Base-by-base conservation (phyloP, 352 stramenopile genomes). In the Phytopythium delawarense region DNA sequence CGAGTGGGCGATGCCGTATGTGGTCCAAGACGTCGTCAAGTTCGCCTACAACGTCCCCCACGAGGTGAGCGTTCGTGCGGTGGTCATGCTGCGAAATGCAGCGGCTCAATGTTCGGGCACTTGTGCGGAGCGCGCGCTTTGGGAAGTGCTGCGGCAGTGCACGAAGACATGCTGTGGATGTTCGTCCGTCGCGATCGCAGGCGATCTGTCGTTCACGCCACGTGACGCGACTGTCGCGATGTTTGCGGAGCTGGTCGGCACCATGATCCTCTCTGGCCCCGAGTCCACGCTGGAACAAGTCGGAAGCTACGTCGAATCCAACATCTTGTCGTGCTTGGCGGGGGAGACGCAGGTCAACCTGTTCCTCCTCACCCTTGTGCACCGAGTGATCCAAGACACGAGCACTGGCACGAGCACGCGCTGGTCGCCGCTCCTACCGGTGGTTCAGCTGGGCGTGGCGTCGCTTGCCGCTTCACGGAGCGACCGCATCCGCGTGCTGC, bases 151-250 rank as follows among this genome's bases (percentile, higher is more conserved):
- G 25, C 67, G 81, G 34, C 71, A 83, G 40, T 92, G 82, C 44
- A 88, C 80, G 2, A 78, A 66, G 40, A 63, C 77, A 30, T 90
- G 80, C 50, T 90, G 78, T 48, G 78, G 80, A 37, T 84, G 75
- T 28, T 55, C 35, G n/a, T 25, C 25, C 0, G 2, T 23, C 54
- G 21, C 55, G 8, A 1, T 23, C 54, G 21, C 55, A 13, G 46
- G 5, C 25, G 12, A 7, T 11, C 35, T 40, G 35, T 15, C 35
- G 35, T 16, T 18, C 9, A 11, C 35, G 4, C 21, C 55, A 18
- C 37, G 55, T 32, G 55, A 82, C 21, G 53, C 59, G 28, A 66
- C 58, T 34, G 70, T 76, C 5, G 72, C 65, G 20, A 67, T 57
- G 16, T 85, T 84, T 13, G 76, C 78, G 0, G 78, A 86, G 45